Evolutionary conservation across 306 rosid species (phyloP).

Genomic region (Morella rubra): DNA sequence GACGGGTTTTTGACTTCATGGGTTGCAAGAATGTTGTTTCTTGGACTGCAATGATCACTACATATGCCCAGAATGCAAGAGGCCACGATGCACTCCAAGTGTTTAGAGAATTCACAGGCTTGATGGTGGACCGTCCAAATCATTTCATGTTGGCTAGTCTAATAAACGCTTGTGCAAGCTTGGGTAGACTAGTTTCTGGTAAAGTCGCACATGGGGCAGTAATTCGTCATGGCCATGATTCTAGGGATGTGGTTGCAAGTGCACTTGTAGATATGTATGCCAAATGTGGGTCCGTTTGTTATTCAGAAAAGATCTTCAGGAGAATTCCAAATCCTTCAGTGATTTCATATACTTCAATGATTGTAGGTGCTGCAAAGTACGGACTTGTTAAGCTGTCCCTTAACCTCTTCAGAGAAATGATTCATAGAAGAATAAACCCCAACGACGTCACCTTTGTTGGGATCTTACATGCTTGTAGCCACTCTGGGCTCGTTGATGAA

Average conservation of each 20-base stretch:
- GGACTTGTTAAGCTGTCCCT: constrained; percentile 71
- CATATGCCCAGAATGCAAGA: constrained; percentile 70
- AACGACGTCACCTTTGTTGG: constrained; percentile 77
- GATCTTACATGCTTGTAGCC: constrained; percentile 84
- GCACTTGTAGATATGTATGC: constrained; percentile 92
- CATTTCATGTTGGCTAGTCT: constrained; percentile 75
- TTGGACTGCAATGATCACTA: constrained; percentile 85
- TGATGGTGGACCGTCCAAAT: constrained; percentile 44
- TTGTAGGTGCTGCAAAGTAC: constrained; percentile 79
- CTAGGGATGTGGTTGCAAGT: constrained; percentile 59
- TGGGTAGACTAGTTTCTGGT: constrained; percentile 65
- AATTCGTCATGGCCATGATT: constrained; percentile 51
- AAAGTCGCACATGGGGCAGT: constrained; percentile 63
- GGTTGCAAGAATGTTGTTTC: constrained; percentile 60
- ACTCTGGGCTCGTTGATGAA: constrained; percentile 73
- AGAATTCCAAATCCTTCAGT: constrained; percentile 56
- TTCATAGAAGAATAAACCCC: constrained; percentile 54
- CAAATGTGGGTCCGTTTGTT: constrained; percentile 67
- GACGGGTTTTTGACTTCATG: constrained; percentile 60
- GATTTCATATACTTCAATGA: constrained; percentile 74
- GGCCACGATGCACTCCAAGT: constrained; percentile 54
- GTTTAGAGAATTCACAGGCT: constrained; percentile 50
- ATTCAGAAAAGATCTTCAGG: constrained; percentile 58
- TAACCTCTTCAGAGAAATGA: constrained; percentile 69
- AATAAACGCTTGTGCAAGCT: constrained; percentile 69